Evolutionary conservation across 2,329 filamentous ascomycete genomes (phyloP).

Genomic region (Aspergillus vadensis): DNA sequence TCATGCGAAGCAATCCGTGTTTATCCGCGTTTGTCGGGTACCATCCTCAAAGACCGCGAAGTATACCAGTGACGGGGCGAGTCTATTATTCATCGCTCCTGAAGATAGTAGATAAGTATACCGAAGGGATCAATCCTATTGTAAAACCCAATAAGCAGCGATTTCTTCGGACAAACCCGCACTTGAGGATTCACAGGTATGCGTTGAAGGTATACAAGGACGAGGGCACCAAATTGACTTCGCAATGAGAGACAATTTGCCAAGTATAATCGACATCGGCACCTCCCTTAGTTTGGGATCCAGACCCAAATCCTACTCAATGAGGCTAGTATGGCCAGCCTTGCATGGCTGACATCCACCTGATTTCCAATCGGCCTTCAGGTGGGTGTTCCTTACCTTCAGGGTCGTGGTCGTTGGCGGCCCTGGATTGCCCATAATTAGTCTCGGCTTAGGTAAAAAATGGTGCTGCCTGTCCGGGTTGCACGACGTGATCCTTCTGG

Average conservation of each 20-base stretch:
- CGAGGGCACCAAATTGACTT: neutral
- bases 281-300: neutral
- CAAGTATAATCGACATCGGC: neutral
- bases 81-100: neutral
- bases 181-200: neutral
- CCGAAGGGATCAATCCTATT: neutral
- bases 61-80: neutral
- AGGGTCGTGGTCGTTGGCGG: neutral
- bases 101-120: neutral
- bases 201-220: neutral
- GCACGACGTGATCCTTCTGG: neutral
- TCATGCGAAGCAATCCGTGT: neutral
- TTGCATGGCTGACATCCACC: neutral
- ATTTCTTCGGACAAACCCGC: neutral
- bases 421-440: neutral
- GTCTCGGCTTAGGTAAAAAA: constrained; percentile 1
- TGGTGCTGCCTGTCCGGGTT: constrained; percentile 4
- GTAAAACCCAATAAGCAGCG: neutral
- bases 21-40: neutral
- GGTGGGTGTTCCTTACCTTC: neutral
- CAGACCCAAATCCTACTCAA: neutral
- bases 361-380: neutral
- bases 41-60: neutral
- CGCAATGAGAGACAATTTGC: neutral
- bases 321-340: neutral